Evolutionary conservation across 1,139 yeast species (phyloP).

Genomic region (Zygoascus sp.): DNA sequence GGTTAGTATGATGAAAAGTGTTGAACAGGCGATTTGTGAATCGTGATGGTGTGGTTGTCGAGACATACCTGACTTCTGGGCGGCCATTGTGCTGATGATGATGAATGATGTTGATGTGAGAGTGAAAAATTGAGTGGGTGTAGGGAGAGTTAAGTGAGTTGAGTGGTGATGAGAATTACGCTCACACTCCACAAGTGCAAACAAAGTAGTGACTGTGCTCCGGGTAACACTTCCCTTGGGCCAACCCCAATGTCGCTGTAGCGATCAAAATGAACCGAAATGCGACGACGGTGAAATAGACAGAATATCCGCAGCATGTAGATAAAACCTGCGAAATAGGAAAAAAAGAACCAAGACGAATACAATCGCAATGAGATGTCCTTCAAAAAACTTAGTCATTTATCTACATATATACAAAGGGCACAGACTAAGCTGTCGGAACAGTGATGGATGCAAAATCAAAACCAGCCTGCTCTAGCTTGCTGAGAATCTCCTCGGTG

Average conservation of each 20-base stretch:
- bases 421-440: background rate
- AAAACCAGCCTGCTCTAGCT: conserved; percentile 36
- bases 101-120: conserved; percentile 21
- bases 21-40: background rate
- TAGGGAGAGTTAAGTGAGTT: background rate
- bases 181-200: background rate
- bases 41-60: background rate
- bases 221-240: background rate
- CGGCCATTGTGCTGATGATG: conserved; percentile 36
- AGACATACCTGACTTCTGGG: conserved; percentile 41
- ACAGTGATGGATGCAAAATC: conserved; percentile 35
- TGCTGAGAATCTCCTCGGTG: conserved; percentile 35
- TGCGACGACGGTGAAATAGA: too few species aligned
- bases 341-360: background rate
- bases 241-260: too few species aligned
- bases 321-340: too few species aligned
- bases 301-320: too few species aligned
- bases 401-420: conserved; percentile 6
- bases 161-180: conserved; percentile 12
- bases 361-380: too few species aligned
- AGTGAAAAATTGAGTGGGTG: conserved; percentile 12
- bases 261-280: background rate
- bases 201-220: conserved; percentile 6
- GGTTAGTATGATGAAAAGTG: conserved; percentile 3
- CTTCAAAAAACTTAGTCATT: too few species aligned